Percentiles rank a stretch among this genome's conserved stretches.
Conservation (phyloP, 805 yeast species). For the Barnettozyma pratensis region DNA sequence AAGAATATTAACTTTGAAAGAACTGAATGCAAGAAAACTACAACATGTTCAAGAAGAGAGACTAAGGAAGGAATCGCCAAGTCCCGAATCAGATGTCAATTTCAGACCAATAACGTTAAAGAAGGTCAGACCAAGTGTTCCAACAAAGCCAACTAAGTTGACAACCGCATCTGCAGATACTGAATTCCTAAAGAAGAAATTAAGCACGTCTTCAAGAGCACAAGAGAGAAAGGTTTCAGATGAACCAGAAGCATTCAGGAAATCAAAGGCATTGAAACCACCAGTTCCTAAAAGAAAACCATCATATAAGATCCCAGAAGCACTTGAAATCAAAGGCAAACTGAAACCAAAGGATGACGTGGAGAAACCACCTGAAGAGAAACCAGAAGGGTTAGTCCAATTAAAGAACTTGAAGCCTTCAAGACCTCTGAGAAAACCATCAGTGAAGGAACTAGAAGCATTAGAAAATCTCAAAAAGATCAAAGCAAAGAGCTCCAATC, state of each 20-base stretch:
- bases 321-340: conserved; percentile 10
- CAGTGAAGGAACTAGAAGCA: conserved; percentile 21
- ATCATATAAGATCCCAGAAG: conserved; percentile 19
- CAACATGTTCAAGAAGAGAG: conserved; percentile 6
- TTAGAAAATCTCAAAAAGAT: conserved; percentile 15
- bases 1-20: conserved; percentile 9
- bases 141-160: conserved; percentile 3
- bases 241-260: conserved; percentile 10
- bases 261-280: conserved; percentile 16
- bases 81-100: background rate
- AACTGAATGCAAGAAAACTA: conserved; percentile 12
- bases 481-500: conserved; percentile 1
- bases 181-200: conserved; percentile 3
- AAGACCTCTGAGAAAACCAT: conserved; percentile 18
- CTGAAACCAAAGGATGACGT: conserved; percentile 7
- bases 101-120: conserved; percentile 15
- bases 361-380: conserved; percentile 1
- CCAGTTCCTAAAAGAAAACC: conserved; percentile 18
- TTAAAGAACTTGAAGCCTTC: conserved; percentile 18
- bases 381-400: conserved; percentile 11
- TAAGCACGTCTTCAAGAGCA: background rate
- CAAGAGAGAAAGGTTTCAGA: conserved; percentile 5
- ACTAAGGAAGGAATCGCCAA: background rate
- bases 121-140: conserved; percentile 18
- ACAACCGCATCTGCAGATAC: background rate